phyloP scores from a whole-genome alignment of 495 filamentous ascomycete species.

The Penicillium atrosanguineum region DNA sequence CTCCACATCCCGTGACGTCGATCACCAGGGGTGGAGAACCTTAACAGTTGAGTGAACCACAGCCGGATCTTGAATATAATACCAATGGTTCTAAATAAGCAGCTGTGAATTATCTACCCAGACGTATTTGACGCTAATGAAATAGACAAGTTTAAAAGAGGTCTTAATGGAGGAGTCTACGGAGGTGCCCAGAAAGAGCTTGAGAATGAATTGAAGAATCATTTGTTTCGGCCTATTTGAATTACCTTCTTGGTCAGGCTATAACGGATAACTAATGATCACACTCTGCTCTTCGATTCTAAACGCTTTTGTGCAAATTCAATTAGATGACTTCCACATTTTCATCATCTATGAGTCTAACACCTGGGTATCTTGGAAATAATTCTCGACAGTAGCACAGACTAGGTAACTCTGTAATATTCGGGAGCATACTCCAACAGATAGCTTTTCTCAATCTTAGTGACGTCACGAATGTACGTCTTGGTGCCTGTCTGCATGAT shows the following conservation, averaged over 20 bases:
- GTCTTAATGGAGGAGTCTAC: too few relatives aligned
- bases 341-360: background rate
- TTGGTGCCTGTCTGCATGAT: constrained; percentile 89
- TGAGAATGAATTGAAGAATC: background rate
- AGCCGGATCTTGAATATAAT: too few relatives aligned
- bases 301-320: background rate
- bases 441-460: constrained; percentile 88
- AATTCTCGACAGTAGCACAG: background rate
- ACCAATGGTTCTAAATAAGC: too few relatives aligned
- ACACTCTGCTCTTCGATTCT: background rate
- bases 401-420: constrained; percentile 66
- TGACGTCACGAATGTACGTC: constrained; percentile 87
- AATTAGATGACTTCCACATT: background rate
- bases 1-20: constrained; percentile 25
- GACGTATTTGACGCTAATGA: too few relatives aligned
- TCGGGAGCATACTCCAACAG: constrained; percentile 83
- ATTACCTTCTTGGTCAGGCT: background rate
- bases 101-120: too few relatives aligned
- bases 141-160: too few relatives aligned
- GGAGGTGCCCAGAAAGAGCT: background rate
- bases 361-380: constrained; percentile 12
- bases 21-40: background rate
- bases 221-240: background rate
- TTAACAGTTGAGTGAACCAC: background rate
- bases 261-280: background rate